Conservation (phyloP, 2,329 filamentous ascomycete species). For the Blastomyces silverae region DNA sequence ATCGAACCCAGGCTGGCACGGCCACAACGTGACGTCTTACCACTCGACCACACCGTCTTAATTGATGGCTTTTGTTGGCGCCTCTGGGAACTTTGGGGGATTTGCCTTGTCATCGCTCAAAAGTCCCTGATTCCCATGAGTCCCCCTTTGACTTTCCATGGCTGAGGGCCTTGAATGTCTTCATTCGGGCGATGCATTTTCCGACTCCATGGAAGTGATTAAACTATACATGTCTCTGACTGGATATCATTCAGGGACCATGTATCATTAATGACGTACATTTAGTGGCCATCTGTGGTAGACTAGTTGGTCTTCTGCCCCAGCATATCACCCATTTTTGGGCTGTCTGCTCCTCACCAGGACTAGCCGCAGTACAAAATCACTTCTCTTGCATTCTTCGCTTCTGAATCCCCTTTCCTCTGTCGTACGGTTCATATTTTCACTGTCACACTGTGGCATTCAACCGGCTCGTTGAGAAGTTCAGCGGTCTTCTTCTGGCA, state of each 20-base stretch:
- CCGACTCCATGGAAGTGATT: no score
- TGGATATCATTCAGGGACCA: not conserved
- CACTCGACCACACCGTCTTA: conserved; percentile 12
- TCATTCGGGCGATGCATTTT: not conserved
- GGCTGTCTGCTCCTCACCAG: no score
- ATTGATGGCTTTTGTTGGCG: not conserved
- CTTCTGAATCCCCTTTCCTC: no score
- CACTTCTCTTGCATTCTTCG: no score
- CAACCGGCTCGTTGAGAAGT: no score
- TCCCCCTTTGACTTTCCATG: no score
- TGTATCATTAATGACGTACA: not conserved
- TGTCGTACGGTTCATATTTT: no score
- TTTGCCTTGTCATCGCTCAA: not conserved
- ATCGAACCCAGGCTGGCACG: conserved; percentile 14
- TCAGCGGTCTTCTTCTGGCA: no score
- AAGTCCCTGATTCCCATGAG: no score
- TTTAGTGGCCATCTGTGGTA: not conserved
- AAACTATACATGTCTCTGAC: not conserved
- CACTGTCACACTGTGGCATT: no score
- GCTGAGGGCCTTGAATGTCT: not conserved
- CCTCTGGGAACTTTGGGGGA: not conserved
- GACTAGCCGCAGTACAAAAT: no score
- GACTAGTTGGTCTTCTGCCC: not conserved
- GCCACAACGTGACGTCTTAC: conserved; percentile 14
- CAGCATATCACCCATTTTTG: no score